A percentile compares a stretch with the other conserved stretches of the same genome.
phyloP scores from a whole-genome alignment of 202 grass and related monocot genomes.

The Bolboschoenoplectus hybrid region DNA sequence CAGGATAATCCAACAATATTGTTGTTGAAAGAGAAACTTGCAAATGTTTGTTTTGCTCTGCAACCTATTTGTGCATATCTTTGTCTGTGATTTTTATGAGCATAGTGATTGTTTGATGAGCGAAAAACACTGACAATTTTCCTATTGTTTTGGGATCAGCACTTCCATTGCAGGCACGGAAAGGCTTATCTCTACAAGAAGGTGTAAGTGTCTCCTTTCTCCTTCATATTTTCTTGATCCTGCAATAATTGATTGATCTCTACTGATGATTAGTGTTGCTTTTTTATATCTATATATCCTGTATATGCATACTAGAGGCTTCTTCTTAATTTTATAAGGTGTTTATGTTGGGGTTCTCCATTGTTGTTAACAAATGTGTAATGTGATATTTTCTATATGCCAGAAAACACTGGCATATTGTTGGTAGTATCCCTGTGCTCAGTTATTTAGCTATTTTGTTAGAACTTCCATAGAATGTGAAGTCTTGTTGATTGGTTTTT shows the following conservation, averaged over 20 bases:
- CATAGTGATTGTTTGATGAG: constrained; percentile 6
- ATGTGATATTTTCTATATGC: not conserved
- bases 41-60: not conserved
- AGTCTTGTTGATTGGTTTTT: not conserved
- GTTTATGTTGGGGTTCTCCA: not conserved
- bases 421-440: not conserved
- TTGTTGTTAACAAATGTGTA: not conserved
- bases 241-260: not conserved
- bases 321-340: constrained; percentile 14
- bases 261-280: not conserved
- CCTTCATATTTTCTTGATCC: not conserved
- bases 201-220: constrained; percentile 63
- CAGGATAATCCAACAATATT: not conserved
- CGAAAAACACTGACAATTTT: constrained; percentile 23
- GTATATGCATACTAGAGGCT: not conserved
- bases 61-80: constrained; percentile 2
- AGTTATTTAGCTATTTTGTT: not conserved
- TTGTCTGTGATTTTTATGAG: not conserved
- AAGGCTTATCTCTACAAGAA: constrained; percentile 93
- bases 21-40: not conserved
- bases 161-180: constrained; percentile 82
- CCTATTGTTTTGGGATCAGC: constrained; percentile 44
- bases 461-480: not conserved
- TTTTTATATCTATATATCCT: not conserved
- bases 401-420: not conserved